These are phyloP conservation scores for Maudiozyma pseudohumilis DNA, from an alignment of 805 yeast genomes.

Conservation along the genomic window DNA sequence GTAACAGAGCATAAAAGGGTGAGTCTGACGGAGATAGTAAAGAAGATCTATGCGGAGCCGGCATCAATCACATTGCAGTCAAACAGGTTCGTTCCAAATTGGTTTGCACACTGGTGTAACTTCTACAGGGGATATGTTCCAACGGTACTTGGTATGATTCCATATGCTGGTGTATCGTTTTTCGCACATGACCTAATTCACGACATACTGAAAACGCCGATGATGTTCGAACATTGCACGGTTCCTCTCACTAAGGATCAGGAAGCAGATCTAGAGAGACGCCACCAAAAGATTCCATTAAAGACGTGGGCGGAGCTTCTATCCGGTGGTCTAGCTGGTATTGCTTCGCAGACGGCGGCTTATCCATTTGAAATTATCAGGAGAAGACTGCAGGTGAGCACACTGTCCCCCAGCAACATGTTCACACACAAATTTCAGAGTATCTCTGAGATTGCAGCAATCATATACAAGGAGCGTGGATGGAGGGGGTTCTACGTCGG, in stretches of 20 bases:
- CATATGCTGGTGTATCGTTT: constrained; percentile 96
- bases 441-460: constrained; percentile 32
- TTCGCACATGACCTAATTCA: constrained; percentile 88
- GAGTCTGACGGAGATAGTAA: constrained; percentile 20
- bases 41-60: constrained; percentile 25
- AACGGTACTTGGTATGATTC: constrained; percentile 89
- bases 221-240: constrained; percentile 45
- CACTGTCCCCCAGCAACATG: constrained; percentile 54
- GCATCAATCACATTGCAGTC: constrained; percentile 25
- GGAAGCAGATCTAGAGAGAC: constrained; percentile 8
- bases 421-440: constrained; percentile 25
- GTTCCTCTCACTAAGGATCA: constrained; percentile 17
- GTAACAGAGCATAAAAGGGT: constrained; percentile 44
- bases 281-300: constrained; percentile 48
- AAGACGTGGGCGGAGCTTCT: constrained; percentile 83
- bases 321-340: constrained; percentile 95
- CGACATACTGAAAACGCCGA: constrained; percentile 65
- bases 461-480: constrained; percentile 68
- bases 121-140: constrained; percentile 93
- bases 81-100: constrained; percentile 29
- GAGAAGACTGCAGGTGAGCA: constrained; percentile 93
- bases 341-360: constrained; percentile 91
- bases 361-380: constrained; percentile 94
- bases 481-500: constrained; percentile 88
- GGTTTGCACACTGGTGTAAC: constrained; percentile 39